Percentiles rank a stretch among this genome's conserved stretches.
These are phyloP conservation scores for Xylariaceae sp. DNA, from an alignment of 2,329 filamentous ascomycete genomes.

Conservation along the genomic window DNA sequence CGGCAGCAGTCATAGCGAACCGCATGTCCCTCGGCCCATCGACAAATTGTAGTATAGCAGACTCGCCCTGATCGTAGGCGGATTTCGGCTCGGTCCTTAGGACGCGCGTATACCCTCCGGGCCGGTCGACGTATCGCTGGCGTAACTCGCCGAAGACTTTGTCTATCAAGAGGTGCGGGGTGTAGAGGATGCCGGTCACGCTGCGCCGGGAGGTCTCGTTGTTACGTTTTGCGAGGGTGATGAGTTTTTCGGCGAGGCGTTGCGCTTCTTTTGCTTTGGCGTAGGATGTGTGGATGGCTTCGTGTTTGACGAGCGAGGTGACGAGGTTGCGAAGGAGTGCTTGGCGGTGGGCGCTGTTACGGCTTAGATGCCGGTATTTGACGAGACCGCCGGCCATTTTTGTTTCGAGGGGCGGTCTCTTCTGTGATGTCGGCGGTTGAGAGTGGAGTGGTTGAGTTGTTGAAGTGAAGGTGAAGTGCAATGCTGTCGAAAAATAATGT, in stretches of 20 bases:
- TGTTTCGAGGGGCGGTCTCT: neutral
- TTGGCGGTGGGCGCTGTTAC: constrained; percentile 80
- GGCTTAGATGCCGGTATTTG: constrained; percentile 86
- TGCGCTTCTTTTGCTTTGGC: constrained; percentile 97
- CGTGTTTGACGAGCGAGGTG: constrained; percentile 88
- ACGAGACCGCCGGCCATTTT: constrained; percentile 79
- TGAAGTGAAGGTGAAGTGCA: too few species aligned
- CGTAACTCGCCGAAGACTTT: constrained; percentile 86
- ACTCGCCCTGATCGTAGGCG: constrained; percentile 76
- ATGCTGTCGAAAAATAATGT: too few species aligned
- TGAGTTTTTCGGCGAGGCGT: constrained; percentile 85
- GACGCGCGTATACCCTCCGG: constrained; percentile 92
- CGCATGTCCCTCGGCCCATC: constrained; percentile 92
- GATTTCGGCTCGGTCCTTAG: constrained; percentile 87
- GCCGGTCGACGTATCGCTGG: constrained; percentile 71
- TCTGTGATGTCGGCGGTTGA: constrained; percentile 3
- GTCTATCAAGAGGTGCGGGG: constrained; percentile 65
- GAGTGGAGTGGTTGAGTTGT: constrained; percentile 3
- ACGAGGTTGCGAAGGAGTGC: constrained; percentile 94
- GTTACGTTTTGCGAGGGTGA: constrained; percentile 90
- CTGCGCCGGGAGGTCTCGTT: constrained; percentile 73
- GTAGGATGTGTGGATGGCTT: constrained; percentile 92
- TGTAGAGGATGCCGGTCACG: constrained; percentile 79
- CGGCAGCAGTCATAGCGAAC: constrained; percentile 87
- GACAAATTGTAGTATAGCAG: constrained; percentile 89